Evolutionary conservation across 2,329 filamentous ascomycete species (phyloP), one percentile per base, ranked within the genome.

Genomic region (Colletotrichum acutatum): DNA sequence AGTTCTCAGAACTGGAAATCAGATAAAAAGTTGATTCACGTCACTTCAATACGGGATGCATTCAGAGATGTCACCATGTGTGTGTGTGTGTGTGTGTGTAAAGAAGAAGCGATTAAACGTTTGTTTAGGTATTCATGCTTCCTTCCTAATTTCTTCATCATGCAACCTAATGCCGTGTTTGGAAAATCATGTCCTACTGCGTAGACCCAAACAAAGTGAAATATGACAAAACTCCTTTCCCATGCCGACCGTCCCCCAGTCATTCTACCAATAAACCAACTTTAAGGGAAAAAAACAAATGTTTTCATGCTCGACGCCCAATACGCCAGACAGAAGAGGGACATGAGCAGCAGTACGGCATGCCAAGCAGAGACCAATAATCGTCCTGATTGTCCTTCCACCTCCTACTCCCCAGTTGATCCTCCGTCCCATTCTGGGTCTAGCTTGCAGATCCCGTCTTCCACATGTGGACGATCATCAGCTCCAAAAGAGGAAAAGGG

Each of bases 121-220:
- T n/a, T 59, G 53, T 32, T 52, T 5, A 26, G 52, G 30, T 56
- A 46, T n/a, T 28, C 19, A 56, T 64, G 59, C 32, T 42, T 22
- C 32, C 54, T 19, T 59, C 54, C 42, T 59, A 72, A 60, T 34
- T 42, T 72, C 22, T 61, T 58, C 57, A n/a, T 56, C 37, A 62
- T 58, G 26, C 37, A 42, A 19, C 37, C 37, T 49, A n/a, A 22
- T 49, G 42, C 26, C 24, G 57, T 61, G 28, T 32, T 32, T 66
- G 34, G n/a, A 34, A 32, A 54, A 19, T 42, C 11, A 34, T 24
- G n/a, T 26, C 16, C 16, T 49, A 32, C 32, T 34, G 32, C 32
- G 32, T 12, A 53, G 19, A 54, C 42, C 14, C 42, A 42, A 19
- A 42, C 37, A 42, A 69, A 42, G 34, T 53, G 19, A 26, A 69